These are phyloP conservation scores for Rutidosis leptorrhynchoides DNA, from an alignment of 129 eudicot species.

Conservation along the genomic window DNA sequence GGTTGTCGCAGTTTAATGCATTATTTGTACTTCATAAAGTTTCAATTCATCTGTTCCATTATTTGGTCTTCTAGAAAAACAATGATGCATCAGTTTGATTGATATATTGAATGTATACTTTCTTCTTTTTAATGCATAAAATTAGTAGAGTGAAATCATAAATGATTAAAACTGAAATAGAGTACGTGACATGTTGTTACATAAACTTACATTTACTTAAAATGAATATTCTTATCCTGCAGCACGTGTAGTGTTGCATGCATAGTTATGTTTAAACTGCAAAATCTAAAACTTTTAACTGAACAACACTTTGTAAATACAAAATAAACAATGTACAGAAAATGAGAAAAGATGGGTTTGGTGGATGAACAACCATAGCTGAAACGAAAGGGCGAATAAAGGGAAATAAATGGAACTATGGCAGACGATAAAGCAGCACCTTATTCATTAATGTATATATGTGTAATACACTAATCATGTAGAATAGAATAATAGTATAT, in stretches of 20 bases:
- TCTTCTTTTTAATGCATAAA: no score
- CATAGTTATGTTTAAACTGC: not conserved
- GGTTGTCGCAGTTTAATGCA: conserved; percentile 23
- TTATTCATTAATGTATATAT: not conserved
- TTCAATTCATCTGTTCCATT: conserved; percentile 6
- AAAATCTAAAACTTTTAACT: not conserved
- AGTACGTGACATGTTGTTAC: no score
- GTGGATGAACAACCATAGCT: not conserved
- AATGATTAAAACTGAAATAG: no score
- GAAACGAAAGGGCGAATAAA: not conserved
- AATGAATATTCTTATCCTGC: not conserved
- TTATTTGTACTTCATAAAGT: conserved; percentile 18
- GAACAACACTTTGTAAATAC: not conserved
- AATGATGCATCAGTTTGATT: not conserved
- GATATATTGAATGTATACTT: not conserved
- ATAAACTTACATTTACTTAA: not conserved
- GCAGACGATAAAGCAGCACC: not conserved
- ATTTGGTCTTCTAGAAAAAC: not conserved
- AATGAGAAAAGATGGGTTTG: not conserved
- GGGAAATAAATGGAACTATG: not conserved
- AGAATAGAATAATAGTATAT: not conserved
- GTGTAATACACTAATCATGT: not conserved
- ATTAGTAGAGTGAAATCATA: no score
- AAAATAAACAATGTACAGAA: not conserved
- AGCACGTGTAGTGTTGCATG: not conserved